Evolutionary conservation across 495 filamentous ascomycete species (phyloP), one percentile per base, ranked within the genome.

Genomic region (Neurospora sp.): DNA sequence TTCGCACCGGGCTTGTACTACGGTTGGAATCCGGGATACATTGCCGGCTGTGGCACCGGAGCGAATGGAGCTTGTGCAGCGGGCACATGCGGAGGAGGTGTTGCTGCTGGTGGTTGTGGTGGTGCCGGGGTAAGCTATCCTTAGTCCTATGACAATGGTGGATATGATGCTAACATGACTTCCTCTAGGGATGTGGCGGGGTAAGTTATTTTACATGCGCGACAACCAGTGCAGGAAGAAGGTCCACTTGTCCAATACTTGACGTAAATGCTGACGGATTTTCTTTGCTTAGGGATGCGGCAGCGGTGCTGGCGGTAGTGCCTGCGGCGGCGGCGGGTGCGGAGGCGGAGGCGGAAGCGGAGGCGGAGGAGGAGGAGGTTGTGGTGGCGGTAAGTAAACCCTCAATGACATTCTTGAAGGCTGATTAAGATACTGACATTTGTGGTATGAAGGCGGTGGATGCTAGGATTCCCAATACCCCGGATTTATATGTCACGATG

Each of bases 251-350:
- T 59, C 5, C 10, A 7, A 14, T 10, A 48, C 18, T 20, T 20
- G n/a, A 40, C 74, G 14, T 18, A 38, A 73, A 53, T 44, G 48
- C 37, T 73, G 22, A 70, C 68, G 16, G 40, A 5, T 69, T 39
- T 38, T 69, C 12, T 86, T 83, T 3, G 85, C 83, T 70, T 87
- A 86, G 75, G 83, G 80, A 44, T 77, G 80, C 11, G 85, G 86
- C 12, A 82, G 83, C 40, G 87, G 88, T 79, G 87, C 85, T n/a
- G 87, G 88, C 16, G 85, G 85, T 44, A 87, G 88, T 1, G 79
- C 42, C 18, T 46, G 81, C 11, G 86, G 86, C 75, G 85, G 83
- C 73, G 86, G 86, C 27, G 78, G 76, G 3, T 83, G 82, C 18
- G 80, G 80, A 7, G 77, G 79, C 40, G 84, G 86, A 76, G 69